Percentiles rank a stretch among this genome's conserved stretches.
These are phyloP conservation scores for Cucumis cinereus DNA, from an alignment of 306 rosid species.

Conservation along the genomic window DNA sequence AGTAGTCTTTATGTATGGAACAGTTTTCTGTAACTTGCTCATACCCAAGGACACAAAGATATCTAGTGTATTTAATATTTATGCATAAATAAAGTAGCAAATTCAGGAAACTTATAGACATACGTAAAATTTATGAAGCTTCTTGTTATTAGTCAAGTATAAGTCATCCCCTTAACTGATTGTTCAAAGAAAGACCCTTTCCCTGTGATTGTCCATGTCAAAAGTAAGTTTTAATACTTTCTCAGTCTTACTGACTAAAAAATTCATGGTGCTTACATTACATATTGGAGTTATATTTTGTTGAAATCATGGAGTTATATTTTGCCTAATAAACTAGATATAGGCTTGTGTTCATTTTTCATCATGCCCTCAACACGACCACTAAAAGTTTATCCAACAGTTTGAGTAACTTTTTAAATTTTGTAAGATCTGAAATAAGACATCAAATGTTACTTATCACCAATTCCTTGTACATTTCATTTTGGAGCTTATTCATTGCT, in stretches of 20 bases:
- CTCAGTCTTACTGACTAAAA: background rate
- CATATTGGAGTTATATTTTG: background rate
- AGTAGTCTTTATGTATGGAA: no score
- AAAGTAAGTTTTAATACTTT: background rate
- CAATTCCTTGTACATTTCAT: background rate
- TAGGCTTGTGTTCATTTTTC: background rate
- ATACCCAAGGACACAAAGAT: no score
- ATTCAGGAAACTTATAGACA: no score
- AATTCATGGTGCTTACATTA: background rate
- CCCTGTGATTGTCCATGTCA: no score
- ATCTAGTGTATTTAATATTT: no score
- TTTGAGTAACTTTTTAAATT: background rate
- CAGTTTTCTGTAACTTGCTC: no score
- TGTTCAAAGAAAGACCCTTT: no score
- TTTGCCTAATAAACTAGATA: background rate
- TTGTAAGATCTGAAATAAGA: background rate
- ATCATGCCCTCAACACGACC: background rate
- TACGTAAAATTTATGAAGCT: no score
- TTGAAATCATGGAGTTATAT: background rate
- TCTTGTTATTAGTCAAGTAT: no score
- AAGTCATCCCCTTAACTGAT: no score
- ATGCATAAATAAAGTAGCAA: no score
- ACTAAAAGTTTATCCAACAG: background rate
- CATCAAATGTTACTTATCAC: background rate
- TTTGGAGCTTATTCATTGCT: background rate